Base-by-base conservation (phyloP, 768 basidiomycete genomes). In the Amanita pallidorosea region DNA sequence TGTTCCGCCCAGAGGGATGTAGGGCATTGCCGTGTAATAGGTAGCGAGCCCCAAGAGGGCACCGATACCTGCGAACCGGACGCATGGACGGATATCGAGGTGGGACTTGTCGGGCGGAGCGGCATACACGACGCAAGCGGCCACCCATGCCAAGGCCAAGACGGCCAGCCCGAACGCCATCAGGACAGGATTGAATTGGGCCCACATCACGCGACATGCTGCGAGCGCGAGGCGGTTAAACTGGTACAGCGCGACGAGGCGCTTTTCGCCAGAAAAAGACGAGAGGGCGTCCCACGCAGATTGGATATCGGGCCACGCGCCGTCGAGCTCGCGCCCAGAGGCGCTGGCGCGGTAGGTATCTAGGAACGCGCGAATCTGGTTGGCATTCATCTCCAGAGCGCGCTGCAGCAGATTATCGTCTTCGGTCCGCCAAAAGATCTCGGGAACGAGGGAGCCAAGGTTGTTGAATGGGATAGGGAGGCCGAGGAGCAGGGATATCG, bases 391-490 rank as follows among this genome's bases (percentile, higher is more conserved):
- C 50, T 77, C 63, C 11, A 92, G 72, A 0, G 91, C 93, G 4
- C 67, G 69, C 27, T 67, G 65, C 3, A 92, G 70, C 9, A 29
- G 8, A 9, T 29, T 9, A 1, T 29, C 3, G 2, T 29, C 27
- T 2, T 55, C 54, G 45, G 72, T 70, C 44, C 76, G 75, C 69
- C 77, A 78, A 66, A 99, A 97, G 8, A 95, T 67, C 60, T 98
- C 95, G 0, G 96, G 95, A 25, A 99, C 89, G 53, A 96, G 68
- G 4, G 74, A 80, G 0, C 96, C 96, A 7, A 99, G 82, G 58
- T 94, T 97, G 65, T 94, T 96, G 70, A 85, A 97, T 0, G 96
- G 96, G 36, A 99, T 88, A 0, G 94, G 90, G 2, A 96, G 70
- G 12, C 96, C 95, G 9, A 98, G 80, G 13, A 96, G 77, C 15